Base-by-base conservation (phyloP, 2,329 filamentous ascomycete species). In the Didymellaceae sp. region DNA sequence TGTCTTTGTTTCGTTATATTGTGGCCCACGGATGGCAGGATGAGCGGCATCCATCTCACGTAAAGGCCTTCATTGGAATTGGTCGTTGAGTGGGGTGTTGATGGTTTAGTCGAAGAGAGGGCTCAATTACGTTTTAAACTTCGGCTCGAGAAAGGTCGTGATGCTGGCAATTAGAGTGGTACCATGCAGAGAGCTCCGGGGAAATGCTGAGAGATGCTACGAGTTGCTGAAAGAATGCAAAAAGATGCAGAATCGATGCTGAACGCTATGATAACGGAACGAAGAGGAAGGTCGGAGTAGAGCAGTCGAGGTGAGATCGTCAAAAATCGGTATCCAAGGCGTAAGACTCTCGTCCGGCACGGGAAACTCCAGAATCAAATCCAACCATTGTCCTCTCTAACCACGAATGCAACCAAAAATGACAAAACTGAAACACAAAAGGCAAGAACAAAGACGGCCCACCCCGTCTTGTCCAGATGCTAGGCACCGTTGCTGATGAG, bases 401-500 rank as follows among this genome's bases (percentile, higher is more conserved):
- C 45, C 56, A 62, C 44, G 44, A 65, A 60, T 48, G 63, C 61
- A 57, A 67, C 62, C 52, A 57, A 65, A 49, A 67, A 54, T 50
- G 55, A 65, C 42, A 66, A 44, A 38, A 65, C 35, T 47, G 65
- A 45, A 61, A 71, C 30, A 64, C 41, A 68, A 43, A 66, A 66
- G 33, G 67, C 67, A 64, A 68, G 66, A 69, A 73, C 70, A 65
- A 66, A 57, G 62, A 70, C 66, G 67, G 70, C 70, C 68, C 70
- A 73, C 68, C 70, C 70, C 68, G 61, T 70, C 68, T 61, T 65
- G 70, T 72, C 66, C 65, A 54, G 21, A 61, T 66, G 67, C 52
- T 71, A 70, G 37, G 66, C 65, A 49, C 65, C 63, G 59, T 60
- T 71, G 13, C 62, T 51, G n/a, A 61, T 52, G 25, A 57, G 57